A percentile compares a stretch with the other conserved stretches of the same genome.
These are phyloP conservation scores for Gliomastix tumulicola DNA, from an alignment of 2,329 filamentous ascomycete genomes.

Conservation along the genomic window DNA sequence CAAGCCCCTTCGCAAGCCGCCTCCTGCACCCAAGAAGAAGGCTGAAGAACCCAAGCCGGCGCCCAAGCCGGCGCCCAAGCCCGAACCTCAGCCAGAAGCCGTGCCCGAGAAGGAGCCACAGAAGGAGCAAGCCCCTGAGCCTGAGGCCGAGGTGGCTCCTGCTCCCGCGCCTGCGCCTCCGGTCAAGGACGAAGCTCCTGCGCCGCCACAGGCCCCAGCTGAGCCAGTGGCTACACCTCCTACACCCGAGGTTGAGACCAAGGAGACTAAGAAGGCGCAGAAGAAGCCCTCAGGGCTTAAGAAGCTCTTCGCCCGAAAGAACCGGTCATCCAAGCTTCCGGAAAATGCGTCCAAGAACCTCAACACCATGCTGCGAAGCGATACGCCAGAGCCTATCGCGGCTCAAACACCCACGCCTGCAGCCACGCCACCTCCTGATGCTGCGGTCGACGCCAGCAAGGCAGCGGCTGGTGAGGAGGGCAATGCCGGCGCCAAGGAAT, in stretches of 20 bases:
- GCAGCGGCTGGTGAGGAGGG: background rate
- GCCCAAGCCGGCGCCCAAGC: slow-evolving; percentile 1
- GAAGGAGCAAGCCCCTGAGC: slow-evolving; percentile 1
- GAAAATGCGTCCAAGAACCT: slow-evolving; percentile 45
- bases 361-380: slow-evolving; percentile 37
- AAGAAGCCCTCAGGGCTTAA: slow-evolving; percentile 46
- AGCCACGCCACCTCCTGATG: slow-evolving; percentile 1
- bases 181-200: background rate
- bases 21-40: slow-evolving; percentile 5
- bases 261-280: slow-evolving; percentile 36
- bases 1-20: background rate
- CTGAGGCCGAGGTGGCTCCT: background rate
- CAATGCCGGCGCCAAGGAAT: background rate
- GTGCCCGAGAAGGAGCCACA: background rate
- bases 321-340: slow-evolving; percentile 48
- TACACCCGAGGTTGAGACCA: slow-evolving; percentile 5
- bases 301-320: slow-evolving; percentile 61
- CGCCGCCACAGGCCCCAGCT: slow-evolving; percentile 1
- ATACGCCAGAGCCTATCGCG: background rate
- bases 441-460: background rate
- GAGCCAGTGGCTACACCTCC: slow-evolving; percentile 8
- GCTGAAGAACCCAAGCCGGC: slow-evolving; percentile 3
- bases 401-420: slow-evolving; percentile 1
- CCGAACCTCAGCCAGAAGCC: slow-evolving; percentile 4
- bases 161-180: background rate